phyloP scores from a whole-genome alignment of 1,284 basidiomycete species.

The Chalciporus sp. region DNA sequence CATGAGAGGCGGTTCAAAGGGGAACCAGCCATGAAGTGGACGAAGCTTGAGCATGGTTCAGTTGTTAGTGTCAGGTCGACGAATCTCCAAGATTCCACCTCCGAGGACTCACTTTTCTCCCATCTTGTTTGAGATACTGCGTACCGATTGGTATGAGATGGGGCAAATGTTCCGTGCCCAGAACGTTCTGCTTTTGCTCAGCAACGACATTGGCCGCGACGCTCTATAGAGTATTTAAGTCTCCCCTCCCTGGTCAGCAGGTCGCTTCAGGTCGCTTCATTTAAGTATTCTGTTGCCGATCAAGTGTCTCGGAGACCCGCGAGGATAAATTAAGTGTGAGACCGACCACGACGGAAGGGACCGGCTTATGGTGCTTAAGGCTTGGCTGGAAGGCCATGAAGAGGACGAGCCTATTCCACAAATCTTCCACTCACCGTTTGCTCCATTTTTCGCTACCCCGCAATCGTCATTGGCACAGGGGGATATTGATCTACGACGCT shows the following conservation, averaged over 20 bases:
- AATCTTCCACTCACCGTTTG: neutral
- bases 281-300: constrained; percentile 13
- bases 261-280: neutral
- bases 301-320: neutral
- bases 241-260: constrained; percentile 6
- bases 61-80: neutral
- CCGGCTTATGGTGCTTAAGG: neutral
- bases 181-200: constrained; percentile 12
- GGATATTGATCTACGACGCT: constrained; percentile 3
- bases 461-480: neutral
- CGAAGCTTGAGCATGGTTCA: constrained; percentile 22
- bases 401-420: neutral
- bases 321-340: neutral
- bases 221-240: constrained; percentile 1
- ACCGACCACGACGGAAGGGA: neutral
- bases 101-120: constrained; percentile 30
- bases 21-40: constrained; percentile 52
- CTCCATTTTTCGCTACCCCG: constrained; percentile 11
- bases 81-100: too few relatives aligned
- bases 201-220: constrained; percentile 11
- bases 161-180: neutral
- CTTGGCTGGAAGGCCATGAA: neutral
- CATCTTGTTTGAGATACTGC: constrained; percentile 26
- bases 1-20: constrained; percentile 87
- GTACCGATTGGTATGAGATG: constrained; percentile 2